Evolutionary conservation across 495 filamentous ascomycete genomes (phyloP), one percentile per base, ranked within the genome.

Genomic region (Lasiosphaeria miniovina): DNA sequence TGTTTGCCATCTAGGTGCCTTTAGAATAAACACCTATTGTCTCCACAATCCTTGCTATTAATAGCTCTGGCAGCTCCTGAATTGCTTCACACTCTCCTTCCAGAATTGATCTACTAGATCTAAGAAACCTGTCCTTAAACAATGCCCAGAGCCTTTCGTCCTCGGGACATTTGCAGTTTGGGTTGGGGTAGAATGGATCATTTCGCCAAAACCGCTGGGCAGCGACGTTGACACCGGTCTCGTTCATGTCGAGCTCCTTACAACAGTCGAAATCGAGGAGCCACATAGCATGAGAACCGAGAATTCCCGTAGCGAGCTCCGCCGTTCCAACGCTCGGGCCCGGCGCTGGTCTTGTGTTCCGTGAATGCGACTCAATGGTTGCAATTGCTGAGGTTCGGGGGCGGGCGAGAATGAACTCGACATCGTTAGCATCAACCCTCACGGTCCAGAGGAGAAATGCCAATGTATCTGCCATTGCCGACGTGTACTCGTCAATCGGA

Each of bases 321-420:
- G 24, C 2, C 24, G 24, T 24, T 24, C 24, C 24, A 24, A 24
- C 24, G 24, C 17, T 4, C 15, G 10, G 17, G 1, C 48, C 14
- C 24, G 24, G 24, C 24, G 24, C 24, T 24, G 24, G 24, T 24
- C 24, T 24, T 24, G 24, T 24, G 24, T 24, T 24, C 24, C 24
- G 24, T 2, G 15, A 14, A 49, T 38, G 41, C 17, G 56, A n/a
- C 2, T 49, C 59, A 36, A 52, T 17, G 38, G 31, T 14, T 50
- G 3, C 1, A 0, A 9, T 35, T 14, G 10, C 32, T 33, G 45
- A 50, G 24, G 24, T 24, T 15, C 55, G 55, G 31, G 50, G 54
- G n/a, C 53, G 52, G 12, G 72, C 77, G 4, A 84, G 75, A 34
- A 82, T 79, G 60, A 82, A 82, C 58, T 84, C 80, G 34, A 82